These are phyloP conservation scores for Cyclotella baltica DNA, from an alignment of 108 stramenopile genomes.

Conservation along the genomic window DNA sequence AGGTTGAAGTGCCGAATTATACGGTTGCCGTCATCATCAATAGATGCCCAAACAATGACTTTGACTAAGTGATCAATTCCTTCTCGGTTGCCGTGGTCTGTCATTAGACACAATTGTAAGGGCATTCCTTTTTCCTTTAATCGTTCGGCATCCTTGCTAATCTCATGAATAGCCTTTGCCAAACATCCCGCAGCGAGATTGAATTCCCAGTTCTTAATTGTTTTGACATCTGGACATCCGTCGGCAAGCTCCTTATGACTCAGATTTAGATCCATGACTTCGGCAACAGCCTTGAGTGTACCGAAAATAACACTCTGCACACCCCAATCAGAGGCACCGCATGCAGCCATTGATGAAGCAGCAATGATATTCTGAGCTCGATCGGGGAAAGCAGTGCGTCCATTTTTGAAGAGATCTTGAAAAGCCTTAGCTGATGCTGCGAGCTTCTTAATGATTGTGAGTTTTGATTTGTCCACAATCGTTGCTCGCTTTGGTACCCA, in stretches of 20 bases:
- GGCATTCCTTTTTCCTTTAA: not conserved
- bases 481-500: not conserved
- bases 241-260: not conserved
- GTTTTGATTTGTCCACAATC: not conserved
- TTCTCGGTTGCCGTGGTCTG: conserved; percentile 27
- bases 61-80: conserved; percentile 27
- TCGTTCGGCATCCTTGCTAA: not conserved
- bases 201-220: conserved; percentile 1
- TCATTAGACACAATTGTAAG: conserved; percentile 1
- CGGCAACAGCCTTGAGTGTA: not conserved
- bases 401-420: not conserved
- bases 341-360: not conserved
- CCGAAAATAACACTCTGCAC: conserved; percentile 1
- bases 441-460: not conserved
- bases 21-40: conserved; percentile 5
- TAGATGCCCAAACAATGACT: conserved; percentile 8
- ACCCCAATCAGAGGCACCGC: conserved; percentile 3
- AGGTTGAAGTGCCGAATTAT: conserved; percentile 4
- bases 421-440: not conserved
- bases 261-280: not conserved
- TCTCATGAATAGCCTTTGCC: not conserved
- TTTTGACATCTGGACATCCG: not conserved
- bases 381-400: not conserved
- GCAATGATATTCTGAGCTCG: not conserved
- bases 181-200: not conserved